Base-by-base conservation (phyloP, 306 rosid species). In the Cucurbita maxima region DNA sequence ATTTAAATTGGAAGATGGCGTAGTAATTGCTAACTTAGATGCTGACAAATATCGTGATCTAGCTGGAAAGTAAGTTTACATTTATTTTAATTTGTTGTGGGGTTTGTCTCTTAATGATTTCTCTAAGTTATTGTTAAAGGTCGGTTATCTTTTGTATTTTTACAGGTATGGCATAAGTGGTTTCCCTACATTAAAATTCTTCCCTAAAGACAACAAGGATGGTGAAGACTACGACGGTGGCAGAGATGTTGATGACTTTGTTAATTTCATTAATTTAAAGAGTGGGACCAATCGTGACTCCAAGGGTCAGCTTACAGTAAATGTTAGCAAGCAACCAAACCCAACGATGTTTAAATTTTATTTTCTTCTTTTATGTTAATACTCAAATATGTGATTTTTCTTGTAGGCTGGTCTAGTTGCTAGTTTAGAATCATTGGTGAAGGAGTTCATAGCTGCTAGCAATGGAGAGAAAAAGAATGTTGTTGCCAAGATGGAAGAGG, bases 191-290 rank as follows among this genome's bases (percentile, higher is more conserved):
- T 72, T 93, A 76, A 93, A 88, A 81, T 90, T 93, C 78, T 93
- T 93, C 63, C 97, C 97, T 25, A 86, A 75, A 84, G 71, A 60
- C 79, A 88, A 93, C 73, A 93, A 93, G 86, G 86, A 81, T 22
- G 96, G 97, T 60, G 90, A 93, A 87, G 92, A 85, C 81, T 88
- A 85, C 79, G 80, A 58, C 5, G 96, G 90, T 45, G 97, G 89
- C 71, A 89, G 88, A 51, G 92, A 89, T 34, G 75, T 94, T 77
- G 86, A 82, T n/a, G 96, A 85, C 81, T 88, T 94, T 51, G 95
- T 90, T 47, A 37, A 74, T 58, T 90, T 88, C 81, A 86, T 94
- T 61, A 94, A 94, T 34, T 96, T 85, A 83, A 87, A 82, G 79
- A 54, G 85, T 77, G 92, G 97, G 61, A 86, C 95, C 50, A 85